Evolutionary conservation across 176 grass and related monocot genomes (phyloP), one percentile per base, ranked within the genome.

Genomic region (Raddia guianensis): DNA sequence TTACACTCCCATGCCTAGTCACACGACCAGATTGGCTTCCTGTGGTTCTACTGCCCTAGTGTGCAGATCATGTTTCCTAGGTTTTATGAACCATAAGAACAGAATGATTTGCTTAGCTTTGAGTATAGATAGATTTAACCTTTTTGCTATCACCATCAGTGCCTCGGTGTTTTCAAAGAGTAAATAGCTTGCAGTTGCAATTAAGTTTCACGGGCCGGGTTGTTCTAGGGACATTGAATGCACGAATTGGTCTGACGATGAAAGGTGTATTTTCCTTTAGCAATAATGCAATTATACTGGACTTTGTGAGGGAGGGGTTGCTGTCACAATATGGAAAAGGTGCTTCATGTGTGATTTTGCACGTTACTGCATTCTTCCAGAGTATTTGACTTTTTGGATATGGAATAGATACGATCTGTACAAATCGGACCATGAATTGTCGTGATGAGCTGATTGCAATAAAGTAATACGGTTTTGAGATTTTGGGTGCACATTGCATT

Each of bases 251-350:
- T 34, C 67, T 0, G 19, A 64, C 68, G 75, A 68, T 50, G 83
- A 86, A 54, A 78, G 42, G 33, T 63, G 15, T 52, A n/a, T 52
- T 85, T 18, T 82, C 60, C 53, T 82, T 73, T 74, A 70, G 16
- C 50, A 82, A 82, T 18, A 75, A 46, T 89, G 65, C 66, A 53
- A 66, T 34, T 77, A 57, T 9, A 45, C 43, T 1, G 4, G 18
- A 16, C 13, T 77, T 82, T 75, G 43, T 57, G 32, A 66, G 67
- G 67, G 37, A 58, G 20, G 1, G 5, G 66, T 73, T 82, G 83
- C 44, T 89, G 53, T 86, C 78, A 45, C 8, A 63, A 67, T 77
- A 56, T 77, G 78, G 58, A 77, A 15, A 85, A 85, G 45, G 52
- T 76, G 66, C 1, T 55, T 2, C 49, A 37, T 72, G 49, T 81